Conservation (phyloP, 495 filamentous ascomycete species). For the Pyronema omphalodes region DNA sequence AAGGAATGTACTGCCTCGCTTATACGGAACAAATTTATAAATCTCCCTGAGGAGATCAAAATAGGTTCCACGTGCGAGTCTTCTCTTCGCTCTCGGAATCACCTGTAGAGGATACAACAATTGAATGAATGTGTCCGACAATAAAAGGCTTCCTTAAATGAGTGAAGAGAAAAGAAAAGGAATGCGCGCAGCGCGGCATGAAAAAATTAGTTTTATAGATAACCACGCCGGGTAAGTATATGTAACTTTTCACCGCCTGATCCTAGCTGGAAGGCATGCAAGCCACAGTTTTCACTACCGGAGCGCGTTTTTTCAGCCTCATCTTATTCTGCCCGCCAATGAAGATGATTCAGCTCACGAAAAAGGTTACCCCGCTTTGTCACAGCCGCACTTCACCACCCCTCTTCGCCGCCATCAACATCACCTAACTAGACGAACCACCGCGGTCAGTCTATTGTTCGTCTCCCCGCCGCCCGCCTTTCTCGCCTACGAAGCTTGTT, state of each 20-base stretch:
- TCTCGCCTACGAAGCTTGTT: background rate
- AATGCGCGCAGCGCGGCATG: background rate
- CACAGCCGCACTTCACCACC: conserved; percentile 15
- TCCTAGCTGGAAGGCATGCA: background rate
- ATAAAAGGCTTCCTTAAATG: conserved; percentile 1
- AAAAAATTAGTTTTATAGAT: background rate
- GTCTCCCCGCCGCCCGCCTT: background rate
- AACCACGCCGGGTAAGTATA: too few species aligned
- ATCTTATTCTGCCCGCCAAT: background rate
- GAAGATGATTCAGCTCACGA: background rate
- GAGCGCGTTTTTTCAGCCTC: background rate
- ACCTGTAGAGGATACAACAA: conserved; percentile 1
- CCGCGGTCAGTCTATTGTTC: background rate
- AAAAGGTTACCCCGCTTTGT: conserved; percentile 7
- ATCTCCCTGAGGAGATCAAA: background rate
- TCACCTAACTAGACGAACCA: conserved; percentile 15
- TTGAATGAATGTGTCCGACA: conserved; percentile 1
- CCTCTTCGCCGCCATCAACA: conserved; percentile 28
- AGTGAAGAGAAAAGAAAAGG: conserved; percentile 1
- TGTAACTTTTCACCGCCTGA: too few species aligned
- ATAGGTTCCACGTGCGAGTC: background rate
- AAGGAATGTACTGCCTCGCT: conserved; percentile 1
- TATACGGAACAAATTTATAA: background rate
- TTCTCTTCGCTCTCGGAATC: background rate
- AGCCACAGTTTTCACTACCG: background rate